Base-by-base conservation (phyloP, 768 basidiomycete species). In the Phylloporus sp. region DNA sequence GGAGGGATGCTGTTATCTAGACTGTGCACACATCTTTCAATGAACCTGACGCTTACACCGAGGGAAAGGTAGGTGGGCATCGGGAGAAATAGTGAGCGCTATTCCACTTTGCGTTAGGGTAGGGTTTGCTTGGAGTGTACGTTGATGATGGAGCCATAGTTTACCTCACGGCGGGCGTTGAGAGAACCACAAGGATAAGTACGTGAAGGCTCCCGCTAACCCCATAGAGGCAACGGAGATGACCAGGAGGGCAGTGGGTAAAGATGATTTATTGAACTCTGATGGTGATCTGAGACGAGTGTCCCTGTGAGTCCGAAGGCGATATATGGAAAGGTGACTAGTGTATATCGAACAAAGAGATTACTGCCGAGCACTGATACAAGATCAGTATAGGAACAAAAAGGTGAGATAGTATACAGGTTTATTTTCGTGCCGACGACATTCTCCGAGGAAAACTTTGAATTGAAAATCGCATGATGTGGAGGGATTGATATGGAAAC, bases 81-180 rank as follows among this genome's bases (percentile, higher is more conserved):
- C 38, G 39, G 35, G 20, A 38, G 26, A 29, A 38, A 23, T 26
- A 44, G 26, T n/a, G 60, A 39, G 52, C n/a, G n/a, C 42, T 58
- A 45, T 54, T 42, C 53, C 53, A 40, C 20, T 43, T 55, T 48
- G 47, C 45, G 51, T 59, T 50, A 86, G 84, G 76, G 90, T 24
- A 91, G 91, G 2, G 78, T 93, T 16, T 79, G 91, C 39, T 69
- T 95, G 47, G 91, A 94, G 64, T 89, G 61, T 85, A 79, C 59
- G 77, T 92, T 49, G 72, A 76, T 9, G 60, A 69, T n/a, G 86
- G 88, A 0, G 58, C 53, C 1, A 71, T 82, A 0, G 70, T 77
- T 27, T 80, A 80, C 67, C 74, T 92, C 26, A 91, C 88, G 1
- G 78, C 70, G 22, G 79, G 76, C 13, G 80, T 83, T 22, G 87